Evolutionary conservation across 2,329 filamentous ascomycete genomes (phyloP).

Genomic region (Colletotrichum orchidophilum): DNA sequence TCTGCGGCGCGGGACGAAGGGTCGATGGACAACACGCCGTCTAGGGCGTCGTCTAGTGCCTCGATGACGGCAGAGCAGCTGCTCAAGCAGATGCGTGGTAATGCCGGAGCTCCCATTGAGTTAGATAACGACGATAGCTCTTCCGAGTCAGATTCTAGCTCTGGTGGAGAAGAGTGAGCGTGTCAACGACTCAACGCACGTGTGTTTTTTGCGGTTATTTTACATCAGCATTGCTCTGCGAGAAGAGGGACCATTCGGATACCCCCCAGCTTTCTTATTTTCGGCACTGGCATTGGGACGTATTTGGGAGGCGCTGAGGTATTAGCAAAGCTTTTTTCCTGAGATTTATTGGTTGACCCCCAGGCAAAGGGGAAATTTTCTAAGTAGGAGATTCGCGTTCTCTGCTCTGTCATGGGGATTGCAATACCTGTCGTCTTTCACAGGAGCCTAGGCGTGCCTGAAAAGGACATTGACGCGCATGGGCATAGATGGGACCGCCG

Average conservation of each 20-base stretch:
- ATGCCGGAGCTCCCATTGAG: background rate
- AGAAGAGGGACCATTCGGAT: background rate
- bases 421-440: background rate
- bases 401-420: background rate
- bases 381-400: background rate
- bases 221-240: background rate
- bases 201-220: background rate
- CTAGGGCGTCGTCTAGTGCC: slow-evolving; percentile 37
- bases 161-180: background rate
- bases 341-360: background rate
- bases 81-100: background rate
- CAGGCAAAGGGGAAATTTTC: background rate
- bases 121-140: background rate
- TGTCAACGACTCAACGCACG: background rate
- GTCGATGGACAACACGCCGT: background rate
- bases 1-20: background rate
- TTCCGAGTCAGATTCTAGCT: slow-evolving; percentile 18
- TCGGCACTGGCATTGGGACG: background rate
- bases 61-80: slow-evolving; percentile 36
- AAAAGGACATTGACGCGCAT: background rate
- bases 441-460: background rate
- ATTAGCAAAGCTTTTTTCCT: background rate
- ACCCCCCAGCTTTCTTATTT: background rate
- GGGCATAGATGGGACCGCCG: background rate
- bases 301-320: background rate